These are phyloP conservation scores for Chlorella sp. DNA, from an alignment of 139 green algal genomes.

Conservation along the genomic window DNA sequence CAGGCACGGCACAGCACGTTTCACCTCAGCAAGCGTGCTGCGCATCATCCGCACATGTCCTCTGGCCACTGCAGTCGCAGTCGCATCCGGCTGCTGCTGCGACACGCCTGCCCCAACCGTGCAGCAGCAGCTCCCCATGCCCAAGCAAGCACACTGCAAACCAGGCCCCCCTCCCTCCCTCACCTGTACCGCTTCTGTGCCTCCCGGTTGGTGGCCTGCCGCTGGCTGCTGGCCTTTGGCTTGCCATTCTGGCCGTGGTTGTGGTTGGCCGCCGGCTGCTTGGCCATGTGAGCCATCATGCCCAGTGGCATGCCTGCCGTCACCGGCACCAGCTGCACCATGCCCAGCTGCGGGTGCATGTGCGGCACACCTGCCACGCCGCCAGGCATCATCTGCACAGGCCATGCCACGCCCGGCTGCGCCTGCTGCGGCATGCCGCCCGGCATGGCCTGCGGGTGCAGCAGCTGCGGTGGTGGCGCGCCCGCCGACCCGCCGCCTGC, in stretches of 20 bases:
- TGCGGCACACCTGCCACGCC: too few relatives aligned
- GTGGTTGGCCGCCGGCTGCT: not conserved
- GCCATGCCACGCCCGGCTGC: not conserved
- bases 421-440: not conserved
- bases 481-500: not conserved
- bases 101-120: too few relatives aligned
- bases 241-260: not conserved
- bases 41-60: too few relatives aligned
- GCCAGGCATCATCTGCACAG: too few relatives aligned
- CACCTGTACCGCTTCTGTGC: constrained; percentile 27
- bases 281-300: not conserved
- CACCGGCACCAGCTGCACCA: too few relatives aligned
- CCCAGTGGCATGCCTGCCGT: not conserved
- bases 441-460: not conserved
- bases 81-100: too few relatives aligned
- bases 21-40: too few relatives aligned
- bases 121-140: too few relatives aligned
- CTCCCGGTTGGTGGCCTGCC: constrained; percentile 19
- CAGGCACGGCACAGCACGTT: not conserved
- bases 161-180: not conserved
- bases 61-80: too few relatives aligned
- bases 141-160: too few relatives aligned
- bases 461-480: not conserved
- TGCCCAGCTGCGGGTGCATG: too few relatives aligned
- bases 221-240: not conserved